Conservation (phyloP, 2,329 filamentous ascomycete species). For the Arthrobotrys conoides region DNA sequence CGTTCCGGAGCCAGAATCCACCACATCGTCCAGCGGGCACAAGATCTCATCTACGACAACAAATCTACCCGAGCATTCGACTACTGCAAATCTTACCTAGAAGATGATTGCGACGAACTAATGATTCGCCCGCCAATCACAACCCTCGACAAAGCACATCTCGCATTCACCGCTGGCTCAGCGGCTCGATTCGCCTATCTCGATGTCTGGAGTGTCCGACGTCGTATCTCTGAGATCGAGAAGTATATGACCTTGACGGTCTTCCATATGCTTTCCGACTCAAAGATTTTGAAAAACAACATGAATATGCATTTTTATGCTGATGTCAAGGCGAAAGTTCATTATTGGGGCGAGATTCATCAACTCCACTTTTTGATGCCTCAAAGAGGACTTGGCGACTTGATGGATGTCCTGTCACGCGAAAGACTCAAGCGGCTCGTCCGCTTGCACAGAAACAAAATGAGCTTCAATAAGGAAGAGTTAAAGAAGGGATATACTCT, state of each 20-base stretch:
- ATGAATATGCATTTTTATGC: not conserved
- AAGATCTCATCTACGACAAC: not conserved
- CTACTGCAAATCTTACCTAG: not conserved
- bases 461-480: not conserved
- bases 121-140: not conserved
- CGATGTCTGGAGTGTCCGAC: not conserved
- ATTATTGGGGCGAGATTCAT: constrained; percentile 35
- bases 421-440: constrained; percentile 17
- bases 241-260: not conserved
- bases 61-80: not conserved
- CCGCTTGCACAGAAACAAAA: not conserved
- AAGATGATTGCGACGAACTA: not conserved
- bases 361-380: constrained; percentile 23
- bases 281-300: not conserved
- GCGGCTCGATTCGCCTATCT: not conserved
- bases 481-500: constrained; percentile 3
- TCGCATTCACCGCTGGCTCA: constrained; percentile 2
- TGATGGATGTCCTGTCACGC: not conserved
- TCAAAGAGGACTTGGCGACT: not conserved
- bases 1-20: not conserved
- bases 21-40: not conserved
- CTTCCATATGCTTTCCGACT: not conserved
- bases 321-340: constrained; percentile 25
- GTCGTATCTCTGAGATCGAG: constrained; percentile 7
- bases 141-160: not conserved